Conservation (phyloP, 805 yeast genomes). For the Teunomyces cretensis region DNA sequence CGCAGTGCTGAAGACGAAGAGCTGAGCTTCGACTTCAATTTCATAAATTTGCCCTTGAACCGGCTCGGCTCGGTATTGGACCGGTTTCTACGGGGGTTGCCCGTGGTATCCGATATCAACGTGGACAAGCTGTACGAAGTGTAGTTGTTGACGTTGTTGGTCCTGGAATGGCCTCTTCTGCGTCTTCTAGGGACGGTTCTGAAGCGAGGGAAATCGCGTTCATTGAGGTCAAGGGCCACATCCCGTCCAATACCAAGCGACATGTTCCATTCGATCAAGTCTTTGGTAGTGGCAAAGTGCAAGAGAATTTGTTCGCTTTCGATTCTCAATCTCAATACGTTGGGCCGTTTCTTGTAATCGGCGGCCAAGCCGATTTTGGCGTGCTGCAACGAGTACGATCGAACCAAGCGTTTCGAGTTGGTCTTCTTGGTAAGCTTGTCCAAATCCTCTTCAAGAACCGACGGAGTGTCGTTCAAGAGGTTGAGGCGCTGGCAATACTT, state of each 20-base stretch:
- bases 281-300: constrained; percentile 59
- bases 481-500: constrained; percentile 21
- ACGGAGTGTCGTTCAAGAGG: constrained; percentile 6
- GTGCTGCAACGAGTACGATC: constrained; percentile 78
- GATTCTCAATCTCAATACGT: constrained; percentile 70
- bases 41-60: constrained; percentile 20
- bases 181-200: constrained; percentile 81
- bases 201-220: constrained; percentile 71
- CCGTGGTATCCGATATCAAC: constrained; percentile 3
- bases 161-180: constrained; percentile 30
- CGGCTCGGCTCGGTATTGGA: constrained; percentile 23
- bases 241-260: constrained; percentile 74
- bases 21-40: constrained; percentile 20
- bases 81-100: background rate
- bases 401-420: constrained; percentile 28
- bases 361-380: constrained; percentile 82
- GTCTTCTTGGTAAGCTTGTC: background rate
- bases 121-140: constrained; percentile 6
- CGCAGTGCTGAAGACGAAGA: background rate
- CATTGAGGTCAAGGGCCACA: constrained; percentile 71
- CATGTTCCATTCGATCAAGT: constrained; percentile 77
- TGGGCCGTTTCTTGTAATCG: constrained; percentile 72
- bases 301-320: constrained; percentile 82
- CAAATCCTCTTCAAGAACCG: constrained; percentile 5
- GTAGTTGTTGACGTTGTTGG: constrained; percentile 3